Evolutionary conservation across 768 basidiomycete genomes (phyloP).

Genomic region (Russula compacta): DNA sequence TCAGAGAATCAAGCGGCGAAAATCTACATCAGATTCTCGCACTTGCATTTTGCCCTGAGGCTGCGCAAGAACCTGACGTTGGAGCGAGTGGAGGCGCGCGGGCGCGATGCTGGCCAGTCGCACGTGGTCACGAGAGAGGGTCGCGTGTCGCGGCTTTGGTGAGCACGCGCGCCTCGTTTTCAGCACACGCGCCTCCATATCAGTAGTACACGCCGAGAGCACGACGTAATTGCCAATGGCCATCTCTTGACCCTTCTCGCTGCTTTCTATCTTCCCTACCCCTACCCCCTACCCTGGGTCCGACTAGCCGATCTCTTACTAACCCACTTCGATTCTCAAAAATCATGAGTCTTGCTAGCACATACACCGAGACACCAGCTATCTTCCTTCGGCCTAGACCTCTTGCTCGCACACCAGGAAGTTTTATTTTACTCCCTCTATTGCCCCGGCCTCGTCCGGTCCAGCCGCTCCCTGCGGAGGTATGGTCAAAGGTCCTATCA

Average conservation of each 20-base stretch:
- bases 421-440: constrained; percentile 58
- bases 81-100: neutral
- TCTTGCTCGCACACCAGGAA: constrained; percentile 48
- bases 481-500: constrained; percentile 59
- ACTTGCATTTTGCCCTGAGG: neutral
- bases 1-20: neutral
- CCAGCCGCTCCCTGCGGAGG: constrained; percentile 54
- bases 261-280: neutral
- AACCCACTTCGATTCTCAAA: neutral
- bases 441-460: constrained; percentile 45
- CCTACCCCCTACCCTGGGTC: neutral
- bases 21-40: neutral
- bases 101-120: neutral
- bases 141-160: neutral
- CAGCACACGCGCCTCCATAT: neutral
- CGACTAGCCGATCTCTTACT: neutral
- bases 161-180: neutral
- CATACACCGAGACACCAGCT: constrained; percentile 3
- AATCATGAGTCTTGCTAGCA: constrained; percentile 5
- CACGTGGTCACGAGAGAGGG: neutral
- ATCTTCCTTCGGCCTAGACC: constrained; percentile 60
- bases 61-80: neutral
- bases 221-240: neutral
- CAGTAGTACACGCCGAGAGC: neutral
- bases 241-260: neutral